Percentiles rank a stretch among this genome's conserved stretches.
phyloP scores from a whole-genome alignment of 179 eudicot species.

The Spergularia azorica region DNA sequence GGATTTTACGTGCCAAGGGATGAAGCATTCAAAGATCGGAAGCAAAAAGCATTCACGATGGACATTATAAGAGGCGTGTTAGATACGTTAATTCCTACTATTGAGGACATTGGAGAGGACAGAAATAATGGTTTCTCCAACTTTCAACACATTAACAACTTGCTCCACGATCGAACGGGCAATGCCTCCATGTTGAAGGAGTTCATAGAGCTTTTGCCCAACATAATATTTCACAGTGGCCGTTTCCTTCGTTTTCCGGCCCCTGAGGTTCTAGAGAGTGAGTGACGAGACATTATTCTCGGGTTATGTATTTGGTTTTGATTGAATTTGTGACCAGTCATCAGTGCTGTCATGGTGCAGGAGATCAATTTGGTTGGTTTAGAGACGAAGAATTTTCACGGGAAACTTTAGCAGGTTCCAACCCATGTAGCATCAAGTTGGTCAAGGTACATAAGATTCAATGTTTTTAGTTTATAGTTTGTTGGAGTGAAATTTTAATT shows the following conservation, averaged over 20 bases:
- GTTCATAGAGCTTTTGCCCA: conserved; percentile 39
- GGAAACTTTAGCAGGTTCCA: conserved; percentile 51
- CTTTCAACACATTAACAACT: conserved; percentile 52
- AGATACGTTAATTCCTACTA: too few relatives aligned
- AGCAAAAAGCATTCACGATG: too few relatives aligned
- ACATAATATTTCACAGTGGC: conserved; percentile 27
- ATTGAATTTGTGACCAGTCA: too few relatives aligned
- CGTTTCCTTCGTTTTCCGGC: conserved; percentile 20
- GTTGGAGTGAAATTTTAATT: too few relatives aligned
- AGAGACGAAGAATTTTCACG: conserved; percentile 47
- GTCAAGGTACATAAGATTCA: conserved; percentile 28
- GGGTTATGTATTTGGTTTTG: too few relatives aligned
- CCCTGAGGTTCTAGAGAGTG: conserved; percentile 13
- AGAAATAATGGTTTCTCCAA: conserved; percentile 32
- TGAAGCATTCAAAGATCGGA: too few relatives aligned
- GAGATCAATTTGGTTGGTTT: conserved; percentile 48
- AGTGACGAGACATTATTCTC: background rate
- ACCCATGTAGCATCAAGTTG: conserved; percentile 39
- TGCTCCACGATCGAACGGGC: conserved; percentile 61
- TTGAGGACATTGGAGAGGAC: too few relatives aligned
- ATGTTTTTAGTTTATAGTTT: background rate
- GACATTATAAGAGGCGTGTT: too few relatives aligned
- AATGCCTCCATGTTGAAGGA: background rate
- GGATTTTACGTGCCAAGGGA: too few relatives aligned
- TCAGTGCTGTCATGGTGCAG: conserved; percentile 16